Evolutionary conservation across 257 asterid species (phyloP).

Genomic region (Cinchona pubescens): DNA sequence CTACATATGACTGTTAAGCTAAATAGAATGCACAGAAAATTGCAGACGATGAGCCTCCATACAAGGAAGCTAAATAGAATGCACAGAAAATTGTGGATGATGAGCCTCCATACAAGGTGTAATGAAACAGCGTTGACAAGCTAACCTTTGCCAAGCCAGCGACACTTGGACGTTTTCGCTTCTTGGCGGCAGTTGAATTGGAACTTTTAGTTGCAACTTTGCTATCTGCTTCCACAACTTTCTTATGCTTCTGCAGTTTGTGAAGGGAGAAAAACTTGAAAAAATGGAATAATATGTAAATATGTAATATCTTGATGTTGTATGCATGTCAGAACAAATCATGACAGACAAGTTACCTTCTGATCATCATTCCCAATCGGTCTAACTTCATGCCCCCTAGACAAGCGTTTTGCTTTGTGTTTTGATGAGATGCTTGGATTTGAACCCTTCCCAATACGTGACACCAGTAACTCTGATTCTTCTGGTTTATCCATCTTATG

Average conservation of each 20-base stretch:
- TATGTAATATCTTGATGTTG: background rate
- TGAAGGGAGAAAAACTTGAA: conserved; percentile 11
- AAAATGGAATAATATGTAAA: background rate
- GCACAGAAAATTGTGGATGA: background rate
- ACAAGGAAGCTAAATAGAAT: background rate
- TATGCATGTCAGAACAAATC: conserved; percentile 3
- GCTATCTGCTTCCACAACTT: conserved; percentile 32
- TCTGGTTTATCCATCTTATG: conserved; percentile 49
- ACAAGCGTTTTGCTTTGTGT: conserved; percentile 59
- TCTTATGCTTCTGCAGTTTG: conserved; percentile 58
- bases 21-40: background rate
- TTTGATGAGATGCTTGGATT: conserved; percentile 42
- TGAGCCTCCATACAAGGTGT: conserved; percentile 5
- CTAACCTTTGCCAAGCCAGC: conserved; percentile 72
- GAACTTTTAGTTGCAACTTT: conserved; percentile 40
- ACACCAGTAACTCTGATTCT: conserved; percentile 47
- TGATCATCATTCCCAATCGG: conserved; percentile 33
- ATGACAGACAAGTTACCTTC: conserved; percentile 46
- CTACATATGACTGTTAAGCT: background rate
- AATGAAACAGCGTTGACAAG: conserved; percentile 12
- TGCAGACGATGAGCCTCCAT: background rate
- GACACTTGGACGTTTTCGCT: conserved; percentile 46
- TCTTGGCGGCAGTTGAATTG: conserved; percentile 56
- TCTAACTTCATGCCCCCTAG: conserved; percentile 36
- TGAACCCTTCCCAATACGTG: conserved; percentile 43